A percentile compares a stretch with the other conserved stretches of the same genome.
Conservation (phyloP, 441 rosid species). For the Corymbia citriodora region DNA sequence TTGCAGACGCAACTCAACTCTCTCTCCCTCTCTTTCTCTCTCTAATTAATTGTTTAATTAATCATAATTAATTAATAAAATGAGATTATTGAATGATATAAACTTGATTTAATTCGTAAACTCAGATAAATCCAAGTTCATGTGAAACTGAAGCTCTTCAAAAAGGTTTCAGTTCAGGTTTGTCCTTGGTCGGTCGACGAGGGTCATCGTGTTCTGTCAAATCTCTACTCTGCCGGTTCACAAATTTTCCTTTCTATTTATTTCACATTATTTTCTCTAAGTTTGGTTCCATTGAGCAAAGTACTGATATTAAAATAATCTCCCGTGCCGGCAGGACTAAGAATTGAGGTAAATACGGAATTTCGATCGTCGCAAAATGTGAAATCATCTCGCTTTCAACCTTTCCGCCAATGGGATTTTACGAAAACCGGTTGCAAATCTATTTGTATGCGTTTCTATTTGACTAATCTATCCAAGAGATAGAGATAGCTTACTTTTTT, state of each 20-base stretch:
- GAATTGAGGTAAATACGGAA: accelerated
- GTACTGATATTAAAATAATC: not conserved
- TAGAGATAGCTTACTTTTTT: not conserved
- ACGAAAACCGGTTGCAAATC: accelerated
- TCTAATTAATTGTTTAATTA: not conserved
- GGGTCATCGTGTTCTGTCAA: not conserved
- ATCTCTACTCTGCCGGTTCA: not conserved
- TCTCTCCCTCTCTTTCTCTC: not conserved
- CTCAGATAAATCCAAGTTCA: not conserved
- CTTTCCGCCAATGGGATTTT: not conserved
- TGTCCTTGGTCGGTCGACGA: not conserved
- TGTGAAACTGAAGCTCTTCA: not conserved
- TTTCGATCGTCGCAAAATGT: accelerated
- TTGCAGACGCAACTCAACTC: not conserved
- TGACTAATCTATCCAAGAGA: not conserved
- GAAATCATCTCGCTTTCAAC: not conserved
- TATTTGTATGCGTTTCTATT: accelerated
- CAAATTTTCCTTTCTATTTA: not conserved
- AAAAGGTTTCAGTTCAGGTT: not conserved
- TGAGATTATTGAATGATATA: not conserved
- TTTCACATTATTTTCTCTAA: not conserved
- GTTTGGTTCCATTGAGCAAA: not conserved
- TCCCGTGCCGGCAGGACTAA: not conserved
- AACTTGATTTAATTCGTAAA: not conserved
- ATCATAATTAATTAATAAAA: not conserved